These are phyloP conservation scores for Scheffersomyces cryptocercus DNA, from an alignment of 1,139 yeast species.

Conservation along the genomic window DNA sequence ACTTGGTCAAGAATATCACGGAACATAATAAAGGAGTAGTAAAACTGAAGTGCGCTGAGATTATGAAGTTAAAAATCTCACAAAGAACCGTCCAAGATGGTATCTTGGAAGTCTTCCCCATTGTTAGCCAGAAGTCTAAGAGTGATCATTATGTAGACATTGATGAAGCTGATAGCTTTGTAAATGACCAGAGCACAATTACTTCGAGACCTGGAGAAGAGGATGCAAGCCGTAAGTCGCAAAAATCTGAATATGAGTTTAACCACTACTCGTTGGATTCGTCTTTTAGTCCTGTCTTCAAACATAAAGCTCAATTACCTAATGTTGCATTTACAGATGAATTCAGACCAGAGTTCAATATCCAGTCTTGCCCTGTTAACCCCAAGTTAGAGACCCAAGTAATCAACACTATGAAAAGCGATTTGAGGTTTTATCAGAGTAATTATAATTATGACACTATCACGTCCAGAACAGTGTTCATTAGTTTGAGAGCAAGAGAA, in stretches of 20 bases:
- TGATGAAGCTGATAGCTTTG: constrained; percentile 8
- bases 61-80: constrained; percentile 22
- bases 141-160: constrained; percentile 5
- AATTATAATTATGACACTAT: constrained; percentile 35
- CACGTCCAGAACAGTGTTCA: constrained; percentile 37
- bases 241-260: background rate
- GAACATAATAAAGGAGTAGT: constrained; percentile 27
- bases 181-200: constrained; percentile 10
- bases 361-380: constrained; percentile 51
- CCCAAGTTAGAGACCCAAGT: constrained; percentile 56
- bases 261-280: background rate
- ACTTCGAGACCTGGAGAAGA: constrained; percentile 2
- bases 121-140: background rate
- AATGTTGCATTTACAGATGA: constrained; percentile 53
- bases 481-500: constrained; percentile 59
- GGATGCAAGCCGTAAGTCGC: no score
- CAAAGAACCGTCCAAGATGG: constrained; percentile 1
- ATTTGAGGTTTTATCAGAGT: constrained; percentile 45
- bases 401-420: constrained; percentile 55
- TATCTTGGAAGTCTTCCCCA: constrained; percentile 7
- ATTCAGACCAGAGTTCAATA: constrained; percentile 51
- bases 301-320: constrained; percentile 23
- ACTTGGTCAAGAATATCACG: constrained; percentile 18
- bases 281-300: constrained; percentile 4
- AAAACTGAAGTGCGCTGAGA: constrained; percentile 25